Percentiles rank a stretch among this genome's conserved stretches.
These are phyloP conservation scores for Schizophyllum commune DNA, from an alignment of 1,284 basidiomycete genomes.

Conservation along the genomic window DNA sequence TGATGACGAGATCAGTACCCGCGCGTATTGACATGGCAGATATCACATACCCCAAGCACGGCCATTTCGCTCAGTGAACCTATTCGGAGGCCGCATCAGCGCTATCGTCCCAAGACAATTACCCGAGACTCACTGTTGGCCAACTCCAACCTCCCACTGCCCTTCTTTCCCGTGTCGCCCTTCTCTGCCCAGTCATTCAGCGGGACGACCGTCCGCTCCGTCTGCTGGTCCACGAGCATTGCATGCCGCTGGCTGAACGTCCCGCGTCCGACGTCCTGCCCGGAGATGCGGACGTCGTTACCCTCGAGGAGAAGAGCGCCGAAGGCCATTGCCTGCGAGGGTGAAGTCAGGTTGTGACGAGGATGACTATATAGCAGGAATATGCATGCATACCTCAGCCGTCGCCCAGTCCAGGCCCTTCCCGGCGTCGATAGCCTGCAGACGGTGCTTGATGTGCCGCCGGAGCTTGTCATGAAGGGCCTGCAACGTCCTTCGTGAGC, in stretches of 20 bases:
- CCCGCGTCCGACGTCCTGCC: conserved; percentile 85
- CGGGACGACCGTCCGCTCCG: conserved; percentile 71
- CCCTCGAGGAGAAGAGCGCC: conserved; percentile 78
- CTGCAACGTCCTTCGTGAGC: conserved; percentile 16
- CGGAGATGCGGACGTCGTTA: conserved; percentile 76
- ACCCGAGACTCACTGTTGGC: too few species aligned
- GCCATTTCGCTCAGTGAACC: conserved; percentile 83
- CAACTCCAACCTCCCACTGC: conserved; percentile 65
- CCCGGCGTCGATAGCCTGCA: conserved; percentile 65
- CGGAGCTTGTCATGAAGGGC: conserved; percentile 75
- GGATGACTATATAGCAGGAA: neutral
- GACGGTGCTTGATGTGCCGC: conserved; percentile 70
- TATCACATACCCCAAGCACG: conserved; percentile 62
- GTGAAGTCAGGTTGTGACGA: neutral
- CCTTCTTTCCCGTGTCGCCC: conserved; percentile 17
- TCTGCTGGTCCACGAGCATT: conserved; percentile 83
- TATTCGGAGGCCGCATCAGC: conserved; percentile 19
- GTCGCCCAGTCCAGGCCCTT: conserved; percentile 81
- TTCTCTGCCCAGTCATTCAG: conserved; percentile 57
- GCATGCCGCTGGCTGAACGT: conserved; percentile 90
- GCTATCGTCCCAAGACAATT: neutral
- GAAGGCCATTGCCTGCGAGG: conserved; percentile 76
- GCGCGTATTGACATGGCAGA: neutral
- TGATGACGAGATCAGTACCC: neutral
- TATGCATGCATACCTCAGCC: conserved; percentile 48